phyloP scores from a whole-genome alignment of 331 rosid species.

The Saraca asoca region DNA sequence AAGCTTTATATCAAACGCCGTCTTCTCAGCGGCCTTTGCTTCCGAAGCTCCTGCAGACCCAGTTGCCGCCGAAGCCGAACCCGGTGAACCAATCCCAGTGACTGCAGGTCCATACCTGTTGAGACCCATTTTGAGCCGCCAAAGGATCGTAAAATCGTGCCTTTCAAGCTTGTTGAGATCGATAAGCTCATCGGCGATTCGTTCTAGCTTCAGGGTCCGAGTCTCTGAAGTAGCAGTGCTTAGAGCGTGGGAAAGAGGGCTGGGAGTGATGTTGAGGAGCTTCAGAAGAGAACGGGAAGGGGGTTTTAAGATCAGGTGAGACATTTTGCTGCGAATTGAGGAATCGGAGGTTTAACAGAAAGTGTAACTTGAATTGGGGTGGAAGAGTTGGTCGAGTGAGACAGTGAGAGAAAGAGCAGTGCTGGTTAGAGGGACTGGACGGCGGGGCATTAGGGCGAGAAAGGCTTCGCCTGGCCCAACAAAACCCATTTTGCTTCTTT shows the following conservation, averaged over 20 bases:
- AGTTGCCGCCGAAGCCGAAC: constrained; percentile 21
- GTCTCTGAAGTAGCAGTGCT: constrained; percentile 42
- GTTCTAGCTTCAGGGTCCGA: constrained; percentile 46
- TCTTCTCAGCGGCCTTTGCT: constrained; percentile 48
- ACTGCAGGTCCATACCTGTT: constrained; percentile 54
- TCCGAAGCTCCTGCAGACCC: constrained; percentile 37
- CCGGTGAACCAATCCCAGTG: constrained; percentile 35
- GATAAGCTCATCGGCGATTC: constrained; percentile 60
- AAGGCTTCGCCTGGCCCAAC: too few species aligned
- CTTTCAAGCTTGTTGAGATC: constrained; percentile 55
- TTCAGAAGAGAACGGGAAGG: constrained; percentile 24
- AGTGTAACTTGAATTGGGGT: too few species aligned
- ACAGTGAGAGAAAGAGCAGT: too few species aligned
- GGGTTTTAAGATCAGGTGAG: constrained; percentile 25
- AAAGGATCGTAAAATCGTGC: constrained; percentile 59
- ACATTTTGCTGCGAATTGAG: not conserved
- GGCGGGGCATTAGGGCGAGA: too few species aligned
- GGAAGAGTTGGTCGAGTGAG: too few species aligned
- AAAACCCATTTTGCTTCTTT: too few species aligned
- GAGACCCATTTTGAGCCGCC: constrained; percentile 68
- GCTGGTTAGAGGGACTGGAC: too few species aligned
- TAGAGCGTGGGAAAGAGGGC: constrained; percentile 28
- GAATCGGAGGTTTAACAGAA: too few species aligned
- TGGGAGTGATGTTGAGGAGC: constrained; percentile 18
- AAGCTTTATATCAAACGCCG: constrained; percentile 60